Percentiles rank a stretch among this genome's conserved stretches.
Conservation (phyloP, 2,329 filamentous ascomycete genomes). For the Chrysoporthe austroafricana region DNA sequence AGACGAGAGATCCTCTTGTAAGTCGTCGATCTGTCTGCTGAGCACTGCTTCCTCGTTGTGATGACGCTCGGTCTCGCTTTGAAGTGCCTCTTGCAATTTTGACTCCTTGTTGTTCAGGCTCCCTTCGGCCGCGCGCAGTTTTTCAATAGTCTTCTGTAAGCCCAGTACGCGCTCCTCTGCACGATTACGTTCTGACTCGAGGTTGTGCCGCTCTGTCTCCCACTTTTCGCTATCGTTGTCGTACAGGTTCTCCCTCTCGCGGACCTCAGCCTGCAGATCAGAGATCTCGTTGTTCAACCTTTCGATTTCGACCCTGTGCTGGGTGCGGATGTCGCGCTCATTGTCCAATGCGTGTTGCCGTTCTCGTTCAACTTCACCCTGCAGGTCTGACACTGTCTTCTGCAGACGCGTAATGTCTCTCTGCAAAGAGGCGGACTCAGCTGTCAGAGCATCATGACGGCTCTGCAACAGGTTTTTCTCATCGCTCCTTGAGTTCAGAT, state of each 20-base stretch:
- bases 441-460: conserved; percentile 68
- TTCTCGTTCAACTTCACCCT: conserved; percentile 55
- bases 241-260: conserved; percentile 71
- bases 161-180: conserved; percentile 70
- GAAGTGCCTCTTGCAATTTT: conserved; percentile 68
- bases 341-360: conserved; percentile 61
- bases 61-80: conserved; percentile 74
- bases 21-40: conserved; percentile 72
- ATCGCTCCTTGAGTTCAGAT: conserved; percentile 61
- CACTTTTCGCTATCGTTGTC: conserved; percentile 74
- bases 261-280: conserved; percentile 65
- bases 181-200: conserved; percentile 68
- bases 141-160: conserved; percentile 72
- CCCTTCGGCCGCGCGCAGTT: conserved; percentile 69
- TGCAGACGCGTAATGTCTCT: conserved; percentile 60
- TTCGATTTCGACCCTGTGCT: conserved; percentile 59
- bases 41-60: conserved; percentile 72
- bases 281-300: conserved; percentile 63
- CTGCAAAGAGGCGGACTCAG: conserved; percentile 69
- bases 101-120: conserved; percentile 69
- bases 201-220: conserved; percentile 66
- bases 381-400: conserved; percentile 50
- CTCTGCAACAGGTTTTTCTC: conserved; percentile 73
- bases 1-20: conserved; percentile 71
- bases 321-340: conserved; percentile 61